phyloP scores from a whole-genome alignment of 257 asterid species.

The Coffea eugenioides region DNA sequence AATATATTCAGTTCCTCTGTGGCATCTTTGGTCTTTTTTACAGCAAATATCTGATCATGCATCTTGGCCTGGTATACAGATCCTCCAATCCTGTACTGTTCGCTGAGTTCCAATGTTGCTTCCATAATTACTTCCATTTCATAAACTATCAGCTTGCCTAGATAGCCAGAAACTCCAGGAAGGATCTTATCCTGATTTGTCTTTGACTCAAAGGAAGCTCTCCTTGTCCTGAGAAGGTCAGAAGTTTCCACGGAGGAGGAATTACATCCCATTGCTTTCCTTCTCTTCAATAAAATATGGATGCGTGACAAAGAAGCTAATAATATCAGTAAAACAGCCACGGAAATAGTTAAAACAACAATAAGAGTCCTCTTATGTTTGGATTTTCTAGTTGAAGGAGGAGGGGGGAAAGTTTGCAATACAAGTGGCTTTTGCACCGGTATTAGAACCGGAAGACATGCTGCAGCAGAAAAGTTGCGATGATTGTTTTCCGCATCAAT shows the following conservation, averaged over 20 bases:
- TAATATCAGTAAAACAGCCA: slow-evolving; percentile 33
- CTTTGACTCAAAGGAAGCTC: slow-evolving; percentile 30
- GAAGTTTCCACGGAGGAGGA: slow-evolving; percentile 34
- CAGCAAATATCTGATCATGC: slow-evolving; percentile 41
- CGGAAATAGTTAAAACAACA: slow-evolving; percentile 28
- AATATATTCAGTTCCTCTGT: slow-evolving; percentile 57
- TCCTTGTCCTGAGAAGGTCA: slow-evolving; percentile 27
- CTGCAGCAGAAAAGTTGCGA: slow-evolving; percentile 56
- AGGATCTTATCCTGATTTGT: slow-evolving; percentile 58
- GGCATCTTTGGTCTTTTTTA: slow-evolving; percentile 57
- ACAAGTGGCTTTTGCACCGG: slow-evolving; percentile 46
- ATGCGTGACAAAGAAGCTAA: slow-evolving; percentile 28
- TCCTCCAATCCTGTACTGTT: slow-evolving; percentile 49
- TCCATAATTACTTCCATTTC: slow-evolving; percentile 56
- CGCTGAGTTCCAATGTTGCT: slow-evolving; percentile 55
- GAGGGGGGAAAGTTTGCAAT: slow-evolving; percentile 35
- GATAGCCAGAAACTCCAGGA: slow-evolving; percentile 73
- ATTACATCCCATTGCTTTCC: slow-evolving; percentile 26
- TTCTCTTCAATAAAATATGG: slow-evolving; percentile 32
- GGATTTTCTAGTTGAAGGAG: slow-evolving; percentile 26
- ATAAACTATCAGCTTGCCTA: slow-evolving; percentile 55
- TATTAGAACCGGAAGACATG: slow-evolving; percentile 56
- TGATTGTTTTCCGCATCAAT: slow-evolving; percentile 46
- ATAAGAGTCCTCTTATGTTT: slow-evolving; percentile 26
- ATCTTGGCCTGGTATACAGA: slow-evolving; percentile 60